Evolutionary conservation across 768 basidiomycete genomes (phyloP), one percentile per base, ranked within the genome.

Genomic region (Rhizopogon rudus): DNA sequence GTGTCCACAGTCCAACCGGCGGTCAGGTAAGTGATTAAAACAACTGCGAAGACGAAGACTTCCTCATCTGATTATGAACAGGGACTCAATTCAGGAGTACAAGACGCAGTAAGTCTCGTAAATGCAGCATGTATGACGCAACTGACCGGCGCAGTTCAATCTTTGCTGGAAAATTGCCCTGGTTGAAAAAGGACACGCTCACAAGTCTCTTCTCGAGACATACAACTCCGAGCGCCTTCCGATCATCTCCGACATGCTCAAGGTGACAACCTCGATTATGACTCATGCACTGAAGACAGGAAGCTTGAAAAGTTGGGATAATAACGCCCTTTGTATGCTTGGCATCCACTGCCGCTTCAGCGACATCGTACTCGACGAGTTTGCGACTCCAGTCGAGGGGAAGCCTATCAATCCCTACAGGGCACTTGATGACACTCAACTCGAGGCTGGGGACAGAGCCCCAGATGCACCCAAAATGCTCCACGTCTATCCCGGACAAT

Each of bases 171-270:
- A 73, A 60, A 51, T 74, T 8, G 61, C 68, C 29, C 59, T 70
- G 9, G 68, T 70, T 14, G 50, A 57, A 20, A 66, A 65, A 53
- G 60, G 61, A 5, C 56, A 60, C 29, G 61, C 67, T 5, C 48
- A 51, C n/a, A 57, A 54, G 22, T 56, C 61, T 29, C 69, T 67
- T 40, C 69, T 70, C 40, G 57, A 64, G 40, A 67, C 63, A 0
- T 74, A 66, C 61, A 62, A 54, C 22, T 56, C 65, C 16, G 74
- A 73, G 50, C 68, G 72, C 9, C 46, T 70, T 14, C 71, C 72
- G 16, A 63, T 77, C 22, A 70, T 74, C 40, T 65, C 68, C 1
- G 68, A 71, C 40, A 71, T 75, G 69, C 71, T 74, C 5, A 52
- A 69, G 25, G 25, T 25, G 4, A 25, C 25, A 25, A 25, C 25